A percentile compares a stretch with the other conserved stretches of the same genome.
These are phyloP conservation scores for Clonostachys sp. DNA, from an alignment of 2,329 filamentous ascomycete genomes.

Conservation along the genomic window DNA sequence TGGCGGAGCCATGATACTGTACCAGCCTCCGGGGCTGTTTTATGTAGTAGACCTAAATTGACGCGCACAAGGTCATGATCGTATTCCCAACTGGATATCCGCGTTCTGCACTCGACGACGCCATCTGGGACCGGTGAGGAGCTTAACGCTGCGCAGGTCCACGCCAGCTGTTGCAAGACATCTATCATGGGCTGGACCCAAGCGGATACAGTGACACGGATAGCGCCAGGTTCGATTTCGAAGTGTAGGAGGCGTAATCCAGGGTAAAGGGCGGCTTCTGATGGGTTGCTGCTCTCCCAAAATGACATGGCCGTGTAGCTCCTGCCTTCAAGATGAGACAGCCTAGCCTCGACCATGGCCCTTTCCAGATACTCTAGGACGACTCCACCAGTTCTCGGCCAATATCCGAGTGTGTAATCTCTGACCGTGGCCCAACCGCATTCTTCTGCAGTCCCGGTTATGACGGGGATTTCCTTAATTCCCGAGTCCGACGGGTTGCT, in stretches of 20 bases:
- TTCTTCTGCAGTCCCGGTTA: constrained; percentile 25
- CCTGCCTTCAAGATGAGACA: constrained; percentile 12
- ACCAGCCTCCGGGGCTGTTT: constrained; percentile 17
- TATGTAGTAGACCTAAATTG: constrained; percentile 23
- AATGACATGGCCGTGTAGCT: constrained; percentile 24
- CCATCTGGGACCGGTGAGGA: constrained; percentile 22
- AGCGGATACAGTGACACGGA: constrained; percentile 24
- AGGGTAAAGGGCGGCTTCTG: constrained; percentile 13
- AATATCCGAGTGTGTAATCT: constrained; percentile 21
- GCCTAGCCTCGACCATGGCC: constrained; percentile 18
- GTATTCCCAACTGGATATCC: constrained; percentile 23
- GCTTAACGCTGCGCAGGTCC: constrained; percentile 26
- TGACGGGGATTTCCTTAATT: constrained; percentile 19
- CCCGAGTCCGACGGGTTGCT: constrained; percentile 16
- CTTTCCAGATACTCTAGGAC: constrained; percentile 22
- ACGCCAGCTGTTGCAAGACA: constrained; percentile 29
- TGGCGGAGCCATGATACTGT: constrained; percentile 19
- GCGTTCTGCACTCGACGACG: constrained; percentile 19
- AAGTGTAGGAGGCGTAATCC: constrained; percentile 25
- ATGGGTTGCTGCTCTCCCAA: constrained; percentile 23
- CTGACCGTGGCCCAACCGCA: constrained; percentile 24
- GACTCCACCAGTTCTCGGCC: constrained; percentile 21
- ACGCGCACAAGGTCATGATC: constrained; percentile 24
- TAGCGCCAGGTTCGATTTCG: constrained; percentile 22
- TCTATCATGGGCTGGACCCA: constrained; percentile 27